A percentile compares a stretch with the other conserved stretches of the same genome.
These are phyloP conservation scores for Pestalotiopsis sp. DNA, from an alignment of 2,329 filamentous ascomycete genomes.

Conservation along the genomic window DNA sequence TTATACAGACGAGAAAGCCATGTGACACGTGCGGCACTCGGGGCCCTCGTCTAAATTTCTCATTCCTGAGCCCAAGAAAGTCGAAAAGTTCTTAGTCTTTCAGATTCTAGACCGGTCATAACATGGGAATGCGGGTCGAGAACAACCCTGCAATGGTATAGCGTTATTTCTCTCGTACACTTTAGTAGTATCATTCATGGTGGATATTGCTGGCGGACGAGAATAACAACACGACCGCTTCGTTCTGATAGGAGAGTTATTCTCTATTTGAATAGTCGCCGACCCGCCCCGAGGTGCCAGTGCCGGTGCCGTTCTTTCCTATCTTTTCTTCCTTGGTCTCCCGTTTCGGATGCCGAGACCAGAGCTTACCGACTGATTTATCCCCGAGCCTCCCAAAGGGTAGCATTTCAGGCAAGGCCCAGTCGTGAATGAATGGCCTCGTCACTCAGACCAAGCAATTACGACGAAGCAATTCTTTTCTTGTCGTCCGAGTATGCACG, in stretches of 20 bases:
- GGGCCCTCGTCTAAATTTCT: too few relatives aligned
- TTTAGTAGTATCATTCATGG: not conserved
- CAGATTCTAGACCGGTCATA: not conserved
- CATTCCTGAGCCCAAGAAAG: too few relatives aligned
- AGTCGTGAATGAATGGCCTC: not conserved
- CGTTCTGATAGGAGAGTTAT: too few relatives aligned
- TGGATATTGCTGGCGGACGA: not conserved
- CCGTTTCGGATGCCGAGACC: too few relatives aligned
- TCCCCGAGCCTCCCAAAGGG: not conserved
- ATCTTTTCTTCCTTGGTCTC: not conserved
- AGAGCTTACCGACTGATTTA: too few relatives aligned
- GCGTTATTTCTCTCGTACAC: not conserved
- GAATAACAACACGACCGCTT: too few relatives aligned
- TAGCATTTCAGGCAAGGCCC: not conserved
- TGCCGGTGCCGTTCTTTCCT: not conserved
- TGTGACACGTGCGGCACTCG: too few relatives aligned
- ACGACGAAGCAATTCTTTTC: too few relatives aligned
- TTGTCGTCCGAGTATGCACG: too few relatives aligned
- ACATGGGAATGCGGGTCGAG: not conserved
- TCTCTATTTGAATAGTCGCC: not conserved
- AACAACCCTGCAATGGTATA: not conserved
- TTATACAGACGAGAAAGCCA: too few relatives aligned
- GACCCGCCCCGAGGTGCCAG: not conserved
- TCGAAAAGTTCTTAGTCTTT: too few relatives aligned
- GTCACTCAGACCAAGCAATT: too few relatives aligned